phyloP scores from a whole-genome alignment of 1,139 yeast species.

The Trichomonascaceae sp. region DNA sequence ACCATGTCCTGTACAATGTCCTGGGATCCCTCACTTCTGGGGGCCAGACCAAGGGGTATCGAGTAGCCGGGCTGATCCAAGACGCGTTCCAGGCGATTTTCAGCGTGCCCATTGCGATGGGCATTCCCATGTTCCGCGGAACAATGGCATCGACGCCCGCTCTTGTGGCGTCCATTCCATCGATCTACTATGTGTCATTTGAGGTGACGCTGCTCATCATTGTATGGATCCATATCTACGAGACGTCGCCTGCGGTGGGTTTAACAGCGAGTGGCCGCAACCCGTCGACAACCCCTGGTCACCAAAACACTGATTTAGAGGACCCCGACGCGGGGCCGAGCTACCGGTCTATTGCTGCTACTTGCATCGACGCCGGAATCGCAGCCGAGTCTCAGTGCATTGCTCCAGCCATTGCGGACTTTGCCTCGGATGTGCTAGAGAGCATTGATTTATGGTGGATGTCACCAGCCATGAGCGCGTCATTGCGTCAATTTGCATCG shows the following conservation, averaged over 20 bases:
- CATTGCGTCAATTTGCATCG: slow-evolving; percentile 16
- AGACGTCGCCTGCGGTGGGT: no score
- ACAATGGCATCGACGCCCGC: not conserved
- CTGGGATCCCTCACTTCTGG: not conserved
- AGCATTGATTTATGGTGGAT: slow-evolving; percentile 21
- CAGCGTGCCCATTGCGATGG: not conserved
- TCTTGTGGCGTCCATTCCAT: not conserved
- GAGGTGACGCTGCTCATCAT: slow-evolving; percentile 19
- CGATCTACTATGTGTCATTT: slow-evolving; percentile 9
- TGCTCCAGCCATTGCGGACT: slow-evolving; percentile 17
- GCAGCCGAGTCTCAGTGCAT: not conserved
- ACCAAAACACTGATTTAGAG: no score
- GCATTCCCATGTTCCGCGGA: not conserved
- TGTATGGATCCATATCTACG: slow-evolving; percentile 15
- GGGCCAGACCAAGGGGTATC: not conserved
- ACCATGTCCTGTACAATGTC: not conserved
- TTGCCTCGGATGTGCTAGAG: slow-evolving; percentile 20
- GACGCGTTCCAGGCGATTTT: not conserved
- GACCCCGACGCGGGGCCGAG: not conserved
- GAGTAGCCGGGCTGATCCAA: not conserved
- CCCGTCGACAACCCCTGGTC: no score
- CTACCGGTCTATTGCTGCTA: not conserved
- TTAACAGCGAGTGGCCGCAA: no score
- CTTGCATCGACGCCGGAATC: not conserved
- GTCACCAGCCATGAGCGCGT: slow-evolving; percentile 15